These are phyloP conservation scores for Glebionis coronaria DNA, from an alignment of 129 eudicot genomes.

Conservation along the genomic window DNA sequence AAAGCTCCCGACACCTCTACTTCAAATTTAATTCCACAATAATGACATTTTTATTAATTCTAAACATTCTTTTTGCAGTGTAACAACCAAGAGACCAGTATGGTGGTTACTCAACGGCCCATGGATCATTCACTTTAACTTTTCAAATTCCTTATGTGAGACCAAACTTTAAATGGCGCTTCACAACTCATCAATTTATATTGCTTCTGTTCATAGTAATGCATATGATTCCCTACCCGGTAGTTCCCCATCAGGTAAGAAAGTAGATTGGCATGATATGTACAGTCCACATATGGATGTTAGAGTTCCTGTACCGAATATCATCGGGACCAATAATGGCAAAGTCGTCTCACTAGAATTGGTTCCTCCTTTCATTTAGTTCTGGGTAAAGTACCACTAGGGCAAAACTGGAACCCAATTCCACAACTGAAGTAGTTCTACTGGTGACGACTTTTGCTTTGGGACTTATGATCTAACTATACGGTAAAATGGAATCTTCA, in stretches of 20 bases:
- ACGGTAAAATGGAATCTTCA: constrained; percentile 61
- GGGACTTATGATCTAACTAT: constrained; percentile 87
- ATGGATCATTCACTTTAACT: constrained; percentile 49
- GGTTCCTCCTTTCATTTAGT: constrained; percentile 79
- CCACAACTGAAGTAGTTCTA: constrained; percentile 56
- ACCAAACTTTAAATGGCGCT: constrained; percentile 59
- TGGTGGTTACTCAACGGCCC: constrained; percentile 89
- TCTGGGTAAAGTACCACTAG: constrained; percentile 70
- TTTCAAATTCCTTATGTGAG: constrained; percentile 52
- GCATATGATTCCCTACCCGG: constrained; percentile 47
- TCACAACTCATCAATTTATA: constrained; percentile 55
- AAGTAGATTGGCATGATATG: constrained; percentile 81
- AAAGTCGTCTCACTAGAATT: constrained; percentile 38
- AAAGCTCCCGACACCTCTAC: neutral
- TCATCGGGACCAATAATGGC: constrained; percentile 24
- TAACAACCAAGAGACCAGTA: constrained; percentile 62
- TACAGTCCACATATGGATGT: constrained; percentile 33
- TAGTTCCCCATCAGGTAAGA: constrained; percentile 42
- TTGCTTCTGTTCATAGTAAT: constrained; percentile 46
- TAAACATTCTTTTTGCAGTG: constrained; percentile 31
- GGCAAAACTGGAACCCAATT: constrained; percentile 54
- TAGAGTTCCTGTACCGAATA: constrained; percentile 46
- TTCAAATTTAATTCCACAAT: neutral
- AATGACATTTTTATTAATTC: neutral
- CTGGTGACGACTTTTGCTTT: constrained; percentile 60